Percentiles rank a stretch among this genome's conserved stretches.
These are phyloP conservation scores for Zalaria sp. DNA, from an alignment of 2,329 filamentous ascomycete species.

Conservation along the genomic window DNA sequence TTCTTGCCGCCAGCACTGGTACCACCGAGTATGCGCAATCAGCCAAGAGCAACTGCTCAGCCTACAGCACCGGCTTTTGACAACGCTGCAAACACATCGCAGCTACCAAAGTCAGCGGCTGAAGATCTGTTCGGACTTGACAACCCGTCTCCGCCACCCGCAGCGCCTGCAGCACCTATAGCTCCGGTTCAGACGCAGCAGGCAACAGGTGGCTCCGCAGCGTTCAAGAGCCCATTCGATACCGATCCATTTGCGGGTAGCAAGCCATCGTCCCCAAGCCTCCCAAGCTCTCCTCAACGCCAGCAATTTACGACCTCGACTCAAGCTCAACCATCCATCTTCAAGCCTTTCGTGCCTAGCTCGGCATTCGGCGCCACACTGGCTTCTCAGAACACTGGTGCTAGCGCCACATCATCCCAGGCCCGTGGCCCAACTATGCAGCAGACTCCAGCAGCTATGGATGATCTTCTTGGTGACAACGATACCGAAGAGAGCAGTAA, in stretches of 20 bases:
- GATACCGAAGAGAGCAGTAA: constrained; percentile 82
- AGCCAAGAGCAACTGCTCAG: constrained; percentile 32
- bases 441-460: constrained; percentile 38
- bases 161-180: constrained; percentile 25
- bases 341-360: constrained; percentile 85
- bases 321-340: constrained; percentile 31
- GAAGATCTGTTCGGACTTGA: constrained; percentile 93
- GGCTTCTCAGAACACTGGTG: constrained; percentile 62
- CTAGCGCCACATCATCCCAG: constrained; percentile 26
- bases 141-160: constrained; percentile 41
- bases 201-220: constrained; percentile 58
- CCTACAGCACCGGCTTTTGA: constrained; percentile 40
- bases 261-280: constrained; percentile 36
- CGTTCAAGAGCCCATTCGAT: constrained; percentile 28
- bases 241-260: constrained; percentile 49
- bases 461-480: constrained; percentile 82
- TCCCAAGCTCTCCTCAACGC: constrained; percentile 20
- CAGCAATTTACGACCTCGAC: constrained; percentile 12
- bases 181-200: constrained; percentile 47
- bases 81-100: constrained; percentile 28
- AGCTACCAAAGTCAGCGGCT: constrained; percentile 60
- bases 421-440: constrained; percentile 13
- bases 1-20: constrained; percentile 69
- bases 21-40: constrained; percentile 69
- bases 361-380: constrained; percentile 83